Evolutionary conservation across 1,284 basidiomycete species (phyloP), one percentile per base, ranked within the genome.

Genomic region (Trichosporon sp.): DNA sequence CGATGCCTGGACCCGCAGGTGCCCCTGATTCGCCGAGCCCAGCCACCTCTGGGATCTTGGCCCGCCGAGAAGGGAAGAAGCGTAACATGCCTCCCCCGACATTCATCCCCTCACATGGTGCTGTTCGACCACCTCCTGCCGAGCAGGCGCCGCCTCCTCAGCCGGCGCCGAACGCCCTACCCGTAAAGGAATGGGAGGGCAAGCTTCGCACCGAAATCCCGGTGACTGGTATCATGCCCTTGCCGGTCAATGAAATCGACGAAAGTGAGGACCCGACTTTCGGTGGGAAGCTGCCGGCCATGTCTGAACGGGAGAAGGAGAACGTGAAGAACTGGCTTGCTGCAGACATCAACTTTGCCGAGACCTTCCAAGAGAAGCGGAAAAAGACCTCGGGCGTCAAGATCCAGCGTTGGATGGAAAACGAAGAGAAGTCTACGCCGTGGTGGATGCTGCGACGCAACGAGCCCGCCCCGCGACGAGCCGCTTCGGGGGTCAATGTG

Each of bases 191-290:
- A 54, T 84, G 83, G 83, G 77, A 81, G 72, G 63, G 69, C 4
- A 71, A 76, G 77, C 86, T 85, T 12, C 85, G 85, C 7, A 85
- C 90, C 70, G 90, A 90, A 79, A 87, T 88, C 32, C 85, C 86
- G 43, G 88, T 89, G 67, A 93, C 91, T 5, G 86, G 86, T 19
- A 86, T 93, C 66, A 88, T 88, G 8, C 83, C 88, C 68, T 87
- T 94, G 1, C 90, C 91, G 2, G 85, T 89, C 56, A 81, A 85
- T 66, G 86, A 74, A 35, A 68, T 77, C 19, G 81, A 81, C 32
- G 81, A 81, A 71, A 48, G 64, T 40, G 88, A 67, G 86, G 89
- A 74, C 73, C 79, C 84, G 4, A 85, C 84, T 6, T 84, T 84
- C 64, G 83, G 85, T 2, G 85, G 85, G 59, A 78, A 80, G 56